Percentiles rank a stretch among this genome's conserved stretches.
Conservation (phyloP, 1,284 basidiomycete genomes). For the Heterobasidion irregulare region DNA sequence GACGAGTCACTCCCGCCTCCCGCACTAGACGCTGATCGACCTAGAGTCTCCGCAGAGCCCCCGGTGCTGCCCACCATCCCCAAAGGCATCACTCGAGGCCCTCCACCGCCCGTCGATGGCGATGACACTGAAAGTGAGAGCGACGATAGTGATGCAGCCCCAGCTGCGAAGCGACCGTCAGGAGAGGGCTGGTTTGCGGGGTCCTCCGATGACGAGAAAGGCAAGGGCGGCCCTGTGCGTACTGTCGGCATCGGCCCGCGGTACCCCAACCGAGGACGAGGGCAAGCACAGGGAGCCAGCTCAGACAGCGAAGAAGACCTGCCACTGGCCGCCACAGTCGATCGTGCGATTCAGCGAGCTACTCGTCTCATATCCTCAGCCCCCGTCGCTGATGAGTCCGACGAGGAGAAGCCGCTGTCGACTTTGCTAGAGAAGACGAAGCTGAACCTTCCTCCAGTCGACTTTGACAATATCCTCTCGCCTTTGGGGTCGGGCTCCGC, state of each 20-base stretch:
- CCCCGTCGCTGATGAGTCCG: constrained; percentile 37
- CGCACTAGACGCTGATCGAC: constrained; percentile 4
- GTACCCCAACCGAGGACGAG: constrained; percentile 26
- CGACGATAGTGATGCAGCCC: constrained; percentile 32
- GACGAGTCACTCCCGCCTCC: constrained; percentile 4
- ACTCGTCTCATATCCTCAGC: constrained; percentile 17
- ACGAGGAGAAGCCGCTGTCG: constrained; percentile 69
- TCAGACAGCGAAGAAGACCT: constrained; percentile 69
- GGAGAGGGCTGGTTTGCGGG: constrained; percentile 40
- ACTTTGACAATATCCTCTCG: constrained; percentile 33
- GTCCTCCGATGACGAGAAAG: constrained; percentile 54
- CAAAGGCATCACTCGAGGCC: constrained; percentile 25
- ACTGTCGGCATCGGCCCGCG: constrained; percentile 47
- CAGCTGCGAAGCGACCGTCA: constrained; percentile 11
- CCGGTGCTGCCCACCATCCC: constrained; percentile 50
- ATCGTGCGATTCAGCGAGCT: constrained; percentile 35
- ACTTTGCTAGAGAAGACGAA: constrained; percentile 47
- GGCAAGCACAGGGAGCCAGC: constrained; percentile 18
- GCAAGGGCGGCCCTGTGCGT: constrained; percentile 33
- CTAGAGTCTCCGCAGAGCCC: constrained; percentile 26
- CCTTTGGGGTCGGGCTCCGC: constrained; percentile 7
- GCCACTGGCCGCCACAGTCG: constrained; percentile 59
- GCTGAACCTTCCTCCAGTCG: constrained; percentile 34
- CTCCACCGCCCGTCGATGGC: constrained; percentile 34
- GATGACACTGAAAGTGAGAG: constrained; percentile 46